Conservation (phyloP, 768 basidiomycete species). For the Chalciporus sphaerocephalus region DNA sequence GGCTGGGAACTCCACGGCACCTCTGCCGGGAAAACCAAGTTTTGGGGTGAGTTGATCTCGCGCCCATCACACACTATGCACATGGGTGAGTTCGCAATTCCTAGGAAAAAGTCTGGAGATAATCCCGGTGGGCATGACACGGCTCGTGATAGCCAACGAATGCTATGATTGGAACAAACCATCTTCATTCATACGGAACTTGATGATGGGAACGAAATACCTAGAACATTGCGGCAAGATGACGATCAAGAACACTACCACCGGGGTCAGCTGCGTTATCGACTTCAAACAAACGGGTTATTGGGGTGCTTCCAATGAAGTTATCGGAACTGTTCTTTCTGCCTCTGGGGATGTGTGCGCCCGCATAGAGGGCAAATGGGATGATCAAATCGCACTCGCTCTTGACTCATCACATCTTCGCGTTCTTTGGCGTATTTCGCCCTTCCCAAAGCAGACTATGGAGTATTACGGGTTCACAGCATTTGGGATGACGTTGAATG, state of each 20-base stretch:
- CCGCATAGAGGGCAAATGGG: conserved; percentile 86
- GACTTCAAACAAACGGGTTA: conserved; percentile 87
- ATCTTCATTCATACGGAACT: conserved; percentile 82
- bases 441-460: conserved; percentile 66
- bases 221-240: conserved; percentile 81
- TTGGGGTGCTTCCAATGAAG: conserved; percentile 73
- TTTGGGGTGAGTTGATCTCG: conserved; percentile 65
- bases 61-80: conserved; percentile 7
- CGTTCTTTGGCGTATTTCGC: conserved; percentile 71
- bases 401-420: conserved; percentile 65
- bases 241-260: conserved; percentile 61
- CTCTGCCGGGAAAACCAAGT: conserved; percentile 81
- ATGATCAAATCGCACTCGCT: conserved; percentile 70
- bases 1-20: conserved; percentile 75
- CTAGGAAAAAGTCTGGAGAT: conserved; percentile 87
- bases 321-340: conserved; percentile 57
- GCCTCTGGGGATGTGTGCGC: conserved; percentile 50
- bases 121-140: conserved; percentile 70
- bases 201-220: conserved; percentile 89
- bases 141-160: conserved; percentile 63
- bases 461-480: conserved; percentile 81
- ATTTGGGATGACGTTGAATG: conserved; percentile 77
- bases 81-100: conserved; percentile 16
- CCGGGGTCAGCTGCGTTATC: conserved; percentile 56
- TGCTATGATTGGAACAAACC: conserved; percentile 79